These are phyloP conservation scores for Wallacemonas rigidus DNA, from an alignment of 208 protist species.

Conservation along the genomic window DNA sequence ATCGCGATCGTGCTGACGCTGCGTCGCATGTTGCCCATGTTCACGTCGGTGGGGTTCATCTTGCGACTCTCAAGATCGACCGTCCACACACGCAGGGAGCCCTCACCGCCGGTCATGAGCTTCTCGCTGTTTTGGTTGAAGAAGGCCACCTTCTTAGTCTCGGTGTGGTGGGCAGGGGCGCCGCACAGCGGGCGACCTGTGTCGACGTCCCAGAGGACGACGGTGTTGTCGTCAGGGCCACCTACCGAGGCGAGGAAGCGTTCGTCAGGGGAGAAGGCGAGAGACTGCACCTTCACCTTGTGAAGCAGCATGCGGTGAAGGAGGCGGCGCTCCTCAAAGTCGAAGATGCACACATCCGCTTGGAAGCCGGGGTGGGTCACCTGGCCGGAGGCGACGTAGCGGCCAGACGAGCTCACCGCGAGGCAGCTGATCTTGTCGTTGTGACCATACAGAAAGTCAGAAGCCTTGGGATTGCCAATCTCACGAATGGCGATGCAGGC, in stretches of 20 bases:
- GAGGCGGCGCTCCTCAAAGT: slow-evolving; percentile 84
- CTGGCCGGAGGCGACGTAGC: slow-evolving; percentile 95
- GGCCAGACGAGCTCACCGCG: slow-evolving; percentile 85
- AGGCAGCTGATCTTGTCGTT: slow-evolving; percentile 95
- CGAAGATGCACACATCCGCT: slow-evolving; percentile 93
- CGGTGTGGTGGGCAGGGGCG: slow-evolving; percentile 72
- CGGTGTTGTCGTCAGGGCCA: slow-evolving; percentile 94
- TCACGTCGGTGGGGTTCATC: slow-evolving; percentile 88
- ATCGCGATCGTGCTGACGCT: slow-evolving; percentile 75
- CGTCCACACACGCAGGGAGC: slow-evolving; percentile 91
- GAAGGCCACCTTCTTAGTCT: slow-evolving; percentile 83
- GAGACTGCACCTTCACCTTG: slow-evolving; percentile 93
- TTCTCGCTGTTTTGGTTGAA: slow-evolving; percentile 83
- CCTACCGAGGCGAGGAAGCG: slow-evolving; percentile 93
- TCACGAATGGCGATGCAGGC: slow-evolving; percentile 93
- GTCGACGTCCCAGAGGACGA: slow-evolving; percentile 94
- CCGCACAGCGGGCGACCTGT: slow-evolving; percentile 92
- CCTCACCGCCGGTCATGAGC: slow-evolving; percentile 90
- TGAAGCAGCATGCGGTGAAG: slow-evolving; percentile 94
- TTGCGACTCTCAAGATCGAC: slow-evolving; percentile 89
- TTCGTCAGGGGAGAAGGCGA: slow-evolving; percentile 95
- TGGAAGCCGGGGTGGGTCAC: slow-evolving; percentile 95
- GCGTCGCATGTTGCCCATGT: slow-evolving; percentile 90
- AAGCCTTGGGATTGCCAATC: slow-evolving; percentile 62
- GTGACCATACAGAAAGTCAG: slow-evolving; percentile 94